Evolutionary conservation across 495 filamentous ascomycete species (phyloP).

Genomic region (Lasiosphaeria miniovina): DNA sequence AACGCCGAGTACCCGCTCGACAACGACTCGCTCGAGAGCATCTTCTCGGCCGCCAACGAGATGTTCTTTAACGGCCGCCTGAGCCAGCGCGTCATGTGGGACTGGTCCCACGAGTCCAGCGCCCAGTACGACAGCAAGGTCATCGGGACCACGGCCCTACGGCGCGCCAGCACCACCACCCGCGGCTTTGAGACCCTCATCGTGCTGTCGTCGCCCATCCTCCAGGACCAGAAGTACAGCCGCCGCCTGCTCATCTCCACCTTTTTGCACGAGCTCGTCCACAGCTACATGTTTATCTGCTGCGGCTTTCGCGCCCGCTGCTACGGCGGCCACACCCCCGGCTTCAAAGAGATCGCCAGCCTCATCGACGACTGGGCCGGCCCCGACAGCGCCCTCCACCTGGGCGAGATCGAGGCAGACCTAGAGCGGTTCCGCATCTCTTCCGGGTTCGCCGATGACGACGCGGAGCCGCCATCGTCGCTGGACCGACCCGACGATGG

Average conservation of each 20-base stretch:
- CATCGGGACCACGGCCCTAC: constrained; percentile 54
- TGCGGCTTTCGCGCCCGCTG: constrained; percentile 49
- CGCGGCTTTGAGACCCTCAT: constrained; percentile 55
- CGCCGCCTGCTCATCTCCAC: constrained; percentile 53
- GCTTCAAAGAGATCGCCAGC: constrained; percentile 48
- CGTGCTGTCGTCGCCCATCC: constrained; percentile 49
- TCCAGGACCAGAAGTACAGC: constrained; percentile 45
- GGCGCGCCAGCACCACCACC: constrained; percentile 26
- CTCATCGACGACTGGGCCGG: constrained; percentile 55
- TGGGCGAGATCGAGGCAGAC: constrained; percentile 53
- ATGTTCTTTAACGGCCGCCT: constrained; percentile 54
- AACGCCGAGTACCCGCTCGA: constrained; percentile 43
- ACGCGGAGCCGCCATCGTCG: not conserved
- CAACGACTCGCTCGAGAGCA: constrained; percentile 46
- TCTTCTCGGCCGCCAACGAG: constrained; percentile 51
- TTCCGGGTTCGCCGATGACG: not conserved
- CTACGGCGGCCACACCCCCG: constrained; percentile 51
- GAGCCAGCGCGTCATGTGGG: constrained; percentile 49
- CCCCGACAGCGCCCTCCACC: constrained; percentile 39
- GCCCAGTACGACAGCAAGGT: constrained; percentile 39
- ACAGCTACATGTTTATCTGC: constrained; percentile 55
- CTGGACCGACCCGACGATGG: not conserved
- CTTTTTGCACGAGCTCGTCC: constrained; percentile 57
- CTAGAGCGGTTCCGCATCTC: constrained; percentile 41
- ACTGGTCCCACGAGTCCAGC: constrained; percentile 42